Conservation (phyloP, 495 filamentous ascomycete species). For the Podospora appendiculata region DNA sequence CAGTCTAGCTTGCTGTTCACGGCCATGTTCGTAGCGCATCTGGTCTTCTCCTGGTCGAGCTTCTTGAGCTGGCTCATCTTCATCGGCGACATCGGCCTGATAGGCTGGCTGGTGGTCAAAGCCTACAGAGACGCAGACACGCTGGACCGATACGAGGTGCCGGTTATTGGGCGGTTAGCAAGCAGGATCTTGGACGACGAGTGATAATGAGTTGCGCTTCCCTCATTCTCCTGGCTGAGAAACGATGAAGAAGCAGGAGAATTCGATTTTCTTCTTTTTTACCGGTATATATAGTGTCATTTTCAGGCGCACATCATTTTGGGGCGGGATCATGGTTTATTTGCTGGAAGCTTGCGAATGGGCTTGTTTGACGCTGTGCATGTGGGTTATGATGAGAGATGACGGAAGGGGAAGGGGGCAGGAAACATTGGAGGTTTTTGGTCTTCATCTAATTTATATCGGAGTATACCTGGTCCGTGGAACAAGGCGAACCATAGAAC, state of each 20-base stretch:
- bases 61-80: constrained; percentile 81
- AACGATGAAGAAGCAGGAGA: background rate
- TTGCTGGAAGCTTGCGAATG: background rate
- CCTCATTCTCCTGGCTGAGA: background rate
- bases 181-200: constrained; percentile 92
- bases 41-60: constrained; percentile 75
- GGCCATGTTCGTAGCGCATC: constrained; percentile 74
- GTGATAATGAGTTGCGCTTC: constrained; percentile 72
- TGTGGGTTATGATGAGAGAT: constrained; percentile 1
- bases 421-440: too few species aligned
- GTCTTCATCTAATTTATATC: too few species aligned
- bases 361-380: background rate
- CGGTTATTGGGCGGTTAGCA: constrained; percentile 75
- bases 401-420: background rate
- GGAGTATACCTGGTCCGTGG: too few species aligned
- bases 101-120: constrained; percentile 66
- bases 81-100: constrained; percentile 63
- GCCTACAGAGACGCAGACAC: constrained; percentile 89
- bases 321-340: background rate
- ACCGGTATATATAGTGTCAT: background rate
- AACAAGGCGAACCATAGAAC: too few species aligned
- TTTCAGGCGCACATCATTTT: background rate
- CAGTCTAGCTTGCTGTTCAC: constrained; percentile 85
- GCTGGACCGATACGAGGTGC: constrained; percentile 82
- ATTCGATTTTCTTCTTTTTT: background rate